Evolutionary conservation across 106 monocot species (phyloP), one percentile per base, ranked within the genome.

Genomic region (Phalaenopsis equestris): DNA sequence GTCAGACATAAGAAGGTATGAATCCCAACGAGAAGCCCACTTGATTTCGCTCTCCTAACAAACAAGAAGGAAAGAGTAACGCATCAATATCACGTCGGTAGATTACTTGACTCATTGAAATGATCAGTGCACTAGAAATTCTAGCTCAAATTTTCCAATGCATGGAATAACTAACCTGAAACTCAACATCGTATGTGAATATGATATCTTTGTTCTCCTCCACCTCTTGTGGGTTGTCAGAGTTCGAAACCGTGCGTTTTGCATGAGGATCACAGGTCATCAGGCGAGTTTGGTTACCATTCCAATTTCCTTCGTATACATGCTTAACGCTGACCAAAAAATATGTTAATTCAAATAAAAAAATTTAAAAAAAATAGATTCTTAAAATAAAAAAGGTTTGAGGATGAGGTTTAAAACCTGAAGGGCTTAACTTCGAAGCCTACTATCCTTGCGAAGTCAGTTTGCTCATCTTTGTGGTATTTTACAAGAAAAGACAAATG

Each of bases 21-120:
- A 91, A 68, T 96, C 95, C 95, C 95, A 96, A 45, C 98, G 81
- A 79, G 98, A 98, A 64, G 94, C 98, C 98, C 94, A 98, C 84
- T 98, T 98, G 9, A 98, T 73, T 18, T 93, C 90, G 79, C 98
- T 98, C 61, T 90, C 90, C 98, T 98, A 81, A 75, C 79, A 80
- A 5, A 7, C 42, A 68, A 80, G 46, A 52, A 41, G 76, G 67
- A 12, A 78, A 48, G 5, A 12, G 36, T 6, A 76, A 24, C 14
- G 23, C 19, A 43, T 72, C 56, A 79, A 76, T 8, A 75, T 75
- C 19, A 6, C 10, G 14, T 12, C 52, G 14, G 52, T 52, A 12
- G 52, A 52, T 52, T 52, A 52, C 52, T 52, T 12, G 12, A 10
- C 12, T 74, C 42, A 18, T 49, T 42, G 47, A 76, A 48, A 76